Evolutionary conservation across 305 asterid species (phyloP).

Genomic region (Striga hermonthica): DNA sequence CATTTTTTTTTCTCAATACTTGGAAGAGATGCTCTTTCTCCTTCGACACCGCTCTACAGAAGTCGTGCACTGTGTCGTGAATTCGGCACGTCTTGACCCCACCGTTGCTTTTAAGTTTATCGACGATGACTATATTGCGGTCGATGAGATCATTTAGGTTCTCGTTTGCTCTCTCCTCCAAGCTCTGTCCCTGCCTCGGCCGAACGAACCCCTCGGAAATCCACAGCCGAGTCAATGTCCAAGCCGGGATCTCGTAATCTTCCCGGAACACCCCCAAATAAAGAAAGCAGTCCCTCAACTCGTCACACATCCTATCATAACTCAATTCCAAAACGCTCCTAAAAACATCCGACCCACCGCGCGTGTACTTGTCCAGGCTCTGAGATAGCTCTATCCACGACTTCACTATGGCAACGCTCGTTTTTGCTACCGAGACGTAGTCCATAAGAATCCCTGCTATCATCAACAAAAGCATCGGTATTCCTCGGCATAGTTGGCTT

Average conservation of each 20-base stretch:
- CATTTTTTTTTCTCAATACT: too few species aligned
- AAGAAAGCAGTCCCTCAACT: slow-evolving; percentile 24
- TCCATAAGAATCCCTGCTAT: slow-evolving; percentile 38
- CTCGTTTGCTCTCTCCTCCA: slow-evolving; percentile 39
- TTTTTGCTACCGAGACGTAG: too few species aligned
- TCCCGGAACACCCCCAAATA: slow-evolving; percentile 42
- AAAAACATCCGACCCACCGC: too few species aligned
- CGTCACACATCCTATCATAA: not conserved
- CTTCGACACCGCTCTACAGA: slow-evolving; percentile 34
- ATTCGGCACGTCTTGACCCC: slow-evolving; percentile 35
- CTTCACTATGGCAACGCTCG: too few species aligned
- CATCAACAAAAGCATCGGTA: slow-evolving; percentile 37
- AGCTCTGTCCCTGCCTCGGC: slow-evolving; percentile 3
- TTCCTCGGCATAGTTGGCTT: slow-evolving; percentile 25
- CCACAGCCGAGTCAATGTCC: slow-evolving; percentile 42
- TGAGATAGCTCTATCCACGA: too few species aligned
- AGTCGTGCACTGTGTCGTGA: slow-evolving; percentile 37
- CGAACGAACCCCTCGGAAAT: slow-evolving; percentile 41
- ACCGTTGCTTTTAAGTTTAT: slow-evolving; percentile 31
- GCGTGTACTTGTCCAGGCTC: too few species aligned
- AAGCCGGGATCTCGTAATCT: slow-evolving; percentile 39
- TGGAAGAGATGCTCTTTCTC: slow-evolving; percentile 32
- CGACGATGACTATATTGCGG: slow-evolving; percentile 33
- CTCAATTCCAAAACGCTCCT: too few species aligned
- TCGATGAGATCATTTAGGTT: slow-evolving; percentile 35